phyloP scores from a whole-genome alignment of 257 asterid genomes.

The Ligustrum vulgare region DNA sequence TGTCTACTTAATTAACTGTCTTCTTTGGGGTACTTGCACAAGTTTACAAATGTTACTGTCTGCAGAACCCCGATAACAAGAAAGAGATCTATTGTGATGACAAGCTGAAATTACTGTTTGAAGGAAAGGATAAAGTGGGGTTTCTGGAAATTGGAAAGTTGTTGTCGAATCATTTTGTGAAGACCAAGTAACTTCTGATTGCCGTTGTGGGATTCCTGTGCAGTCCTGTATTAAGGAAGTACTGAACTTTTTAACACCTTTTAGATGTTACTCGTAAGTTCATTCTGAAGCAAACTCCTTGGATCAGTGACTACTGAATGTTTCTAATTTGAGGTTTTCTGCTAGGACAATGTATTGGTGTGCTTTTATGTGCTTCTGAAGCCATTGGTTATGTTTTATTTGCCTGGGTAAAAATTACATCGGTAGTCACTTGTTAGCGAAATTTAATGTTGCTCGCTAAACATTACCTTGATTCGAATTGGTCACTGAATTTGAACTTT shows the following conservation, averaged over 20 bases:
- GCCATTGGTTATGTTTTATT: background rate
- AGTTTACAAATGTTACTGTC: background rate
- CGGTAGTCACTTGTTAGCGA: background rate
- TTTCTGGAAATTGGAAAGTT: slow-evolving; percentile 56
- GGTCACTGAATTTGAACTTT: background rate
- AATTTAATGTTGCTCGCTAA: background rate
- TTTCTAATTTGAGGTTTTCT: background rate
- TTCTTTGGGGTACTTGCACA: slow-evolving; percentile 9
- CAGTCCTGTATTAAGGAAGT: background rate
- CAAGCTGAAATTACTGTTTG: slow-evolving; percentile 55
- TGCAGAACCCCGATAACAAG: slow-evolving; percentile 57
- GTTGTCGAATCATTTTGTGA: slow-evolving; percentile 51
- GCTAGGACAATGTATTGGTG: background rate
- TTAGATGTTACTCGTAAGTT: slow-evolving; percentile 8
- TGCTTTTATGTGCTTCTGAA: background rate
- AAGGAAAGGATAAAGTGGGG: slow-evolving; percentile 61
- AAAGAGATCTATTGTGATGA: slow-evolving; percentile 60
- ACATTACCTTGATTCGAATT: background rate
- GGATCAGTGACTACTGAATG: slow-evolving; percentile 9
- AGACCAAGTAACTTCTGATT: slow-evolving; percentile 32
- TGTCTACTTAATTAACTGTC: background rate
- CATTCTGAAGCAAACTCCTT: slow-evolving; percentile 20
- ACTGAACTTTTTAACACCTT: slow-evolving; percentile 3
- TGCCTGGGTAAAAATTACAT: background rate
- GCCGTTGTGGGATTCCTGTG: slow-evolving; percentile 11